Percentiles rank a stretch among this genome's conserved stretches.
These are phyloP conservation scores for Mariannaea elegans DNA, from an alignment of 2,329 filamentous ascomycete genomes.

Conservation along the genomic window DNA sequence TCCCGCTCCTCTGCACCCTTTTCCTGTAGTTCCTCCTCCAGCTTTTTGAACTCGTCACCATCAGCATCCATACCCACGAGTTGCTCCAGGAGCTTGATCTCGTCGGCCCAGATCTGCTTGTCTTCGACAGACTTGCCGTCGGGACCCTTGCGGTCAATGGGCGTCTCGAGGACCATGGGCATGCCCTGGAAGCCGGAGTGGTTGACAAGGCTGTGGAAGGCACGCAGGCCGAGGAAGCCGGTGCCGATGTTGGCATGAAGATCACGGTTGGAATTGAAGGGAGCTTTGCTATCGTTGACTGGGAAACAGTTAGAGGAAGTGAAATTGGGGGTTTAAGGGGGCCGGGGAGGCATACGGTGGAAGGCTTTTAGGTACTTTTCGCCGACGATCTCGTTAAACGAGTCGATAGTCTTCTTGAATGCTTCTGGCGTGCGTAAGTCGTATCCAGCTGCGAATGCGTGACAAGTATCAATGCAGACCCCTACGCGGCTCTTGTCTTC, in stretches of 20 bases:
- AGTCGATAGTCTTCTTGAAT: constrained; percentile 76
- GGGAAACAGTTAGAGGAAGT: constrained; percentile 3
- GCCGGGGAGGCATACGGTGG: constrained; percentile 60
- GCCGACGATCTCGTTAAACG: constrained; percentile 83
- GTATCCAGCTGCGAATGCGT: constrained; percentile 93
- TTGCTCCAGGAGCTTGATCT: constrained; percentile 93
- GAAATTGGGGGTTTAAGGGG: background rate
- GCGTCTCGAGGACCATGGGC: constrained; percentile 97
- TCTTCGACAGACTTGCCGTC: constrained; percentile 78
- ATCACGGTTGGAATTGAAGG: constrained; percentile 82
- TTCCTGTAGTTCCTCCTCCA: constrained; percentile 72
- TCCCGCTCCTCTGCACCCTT: constrained; percentile 76
- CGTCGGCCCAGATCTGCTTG: constrained; percentile 85
- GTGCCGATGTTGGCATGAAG: constrained; percentile 97
- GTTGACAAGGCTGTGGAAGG: constrained; percentile 93
- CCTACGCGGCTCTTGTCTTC: constrained; percentile 86
- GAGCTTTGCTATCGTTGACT: constrained; percentile 95
- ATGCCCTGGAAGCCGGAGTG: constrained; percentile 77
- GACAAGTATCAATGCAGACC: constrained; percentile 96
- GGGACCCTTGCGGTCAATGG: constrained; percentile 76
- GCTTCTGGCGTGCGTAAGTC: constrained; percentile 80
- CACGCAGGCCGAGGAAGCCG: constrained; percentile 87
- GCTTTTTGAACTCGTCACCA: constrained; percentile 72
- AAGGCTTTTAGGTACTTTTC: constrained; percentile 82
- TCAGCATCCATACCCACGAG: constrained; percentile 86